Evolutionary conservation across 305 asterid genomes (phyloP), one percentile per base, ranked within the genome.

Genomic region (Coffea humblotiana): DNA sequence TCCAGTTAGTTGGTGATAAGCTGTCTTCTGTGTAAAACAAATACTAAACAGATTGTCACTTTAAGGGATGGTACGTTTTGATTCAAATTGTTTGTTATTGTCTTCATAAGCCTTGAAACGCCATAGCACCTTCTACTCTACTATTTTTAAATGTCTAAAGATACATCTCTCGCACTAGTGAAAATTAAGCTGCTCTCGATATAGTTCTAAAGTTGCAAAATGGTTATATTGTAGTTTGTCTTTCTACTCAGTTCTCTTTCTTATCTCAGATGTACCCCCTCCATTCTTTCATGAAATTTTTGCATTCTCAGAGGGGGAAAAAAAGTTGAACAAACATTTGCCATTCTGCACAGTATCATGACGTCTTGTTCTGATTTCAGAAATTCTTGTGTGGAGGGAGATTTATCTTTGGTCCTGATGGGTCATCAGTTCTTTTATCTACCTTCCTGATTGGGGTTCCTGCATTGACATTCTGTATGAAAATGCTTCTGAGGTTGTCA

Each of bases 351-450:
- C 67, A 61, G 68, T 29, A 72, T 43, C 19, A 51, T 72, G 35
- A 76, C 61, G 71, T 71, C 74, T 47, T 56, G n/a, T 74, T 77
- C 58, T 60, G 77, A 0, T 78, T 81, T 77, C 94, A 95, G 99
- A 95, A 86, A 84, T 92, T 95, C 84, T 76, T 90, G 45, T 95
- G 92, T 85, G 97, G 99, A 14, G 98, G 98, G 89, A 90, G 98
- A 86, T 84, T 95, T 89, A 78, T 94, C 78, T 92, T 94, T 67
- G 99, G 99, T 82, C 99, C 98, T 0, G 98, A 94, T 81, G 98
- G 85, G 23, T 82, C 89, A 66, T 94, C 98, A 73, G 82, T 91
- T 25, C 49, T 92, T 79, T 71, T 94, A 77, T 89, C 99, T 1
- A 88, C 92, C 40, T 84, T 84, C 72, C 85, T 94, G 63, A 92